These are phyloP conservation scores for Phialophora tarda DNA, from an alignment of 2,329 filamentous ascomycete genomes.

Conservation along the genomic window DNA sequence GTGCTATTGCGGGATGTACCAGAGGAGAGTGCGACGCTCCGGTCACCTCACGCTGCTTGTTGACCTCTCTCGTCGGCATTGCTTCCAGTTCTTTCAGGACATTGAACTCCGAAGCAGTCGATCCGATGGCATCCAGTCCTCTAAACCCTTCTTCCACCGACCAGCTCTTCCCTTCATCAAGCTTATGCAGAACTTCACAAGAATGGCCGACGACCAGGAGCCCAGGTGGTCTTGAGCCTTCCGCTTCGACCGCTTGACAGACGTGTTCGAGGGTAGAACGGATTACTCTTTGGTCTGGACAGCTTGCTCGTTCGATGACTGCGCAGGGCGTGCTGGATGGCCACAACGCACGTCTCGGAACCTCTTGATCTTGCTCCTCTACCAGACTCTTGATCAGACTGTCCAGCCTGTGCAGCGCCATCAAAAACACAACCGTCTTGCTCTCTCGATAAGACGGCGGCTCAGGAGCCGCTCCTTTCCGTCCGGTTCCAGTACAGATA, in stretches of 20 bases:
- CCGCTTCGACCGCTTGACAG: constrained; percentile 80
- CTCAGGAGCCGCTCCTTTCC: constrained; percentile 81
- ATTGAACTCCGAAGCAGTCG: constrained; percentile 24
- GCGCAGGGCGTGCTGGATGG: constrained; percentile 83
- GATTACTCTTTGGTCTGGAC: constrained; percentile 91
- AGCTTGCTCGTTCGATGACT: constrained; percentile 90
- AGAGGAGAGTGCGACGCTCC: not conserved
- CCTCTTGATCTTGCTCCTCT: constrained; percentile 38
- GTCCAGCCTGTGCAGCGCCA: constrained; percentile 85
- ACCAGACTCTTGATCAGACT: constrained; percentile 75
- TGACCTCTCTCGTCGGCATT: not conserved
- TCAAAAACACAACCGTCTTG: constrained; percentile 89
- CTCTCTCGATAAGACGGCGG: constrained; percentile 78
- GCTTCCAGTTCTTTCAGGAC: constrained; percentile 31
- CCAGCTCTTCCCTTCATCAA: constrained; percentile 70
- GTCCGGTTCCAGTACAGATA: constrained; percentile 93
- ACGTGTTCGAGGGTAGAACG: constrained; percentile 82
- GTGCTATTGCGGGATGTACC: not conserved
- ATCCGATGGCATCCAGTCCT: constrained; percentile 62
- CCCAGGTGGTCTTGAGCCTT: constrained; percentile 87
- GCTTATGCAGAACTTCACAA: constrained; percentile 75
- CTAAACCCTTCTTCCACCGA: constrained; percentile 84
- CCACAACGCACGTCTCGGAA: constrained; percentile 57
- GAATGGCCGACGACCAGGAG: constrained; percentile 82
- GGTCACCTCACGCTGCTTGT: not conserved